A percentile compares a stretch with the other conserved stretches of the same genome.
Conservation (phyloP, 139 green algal genomes). For the Micractinium sp. region DNA sequence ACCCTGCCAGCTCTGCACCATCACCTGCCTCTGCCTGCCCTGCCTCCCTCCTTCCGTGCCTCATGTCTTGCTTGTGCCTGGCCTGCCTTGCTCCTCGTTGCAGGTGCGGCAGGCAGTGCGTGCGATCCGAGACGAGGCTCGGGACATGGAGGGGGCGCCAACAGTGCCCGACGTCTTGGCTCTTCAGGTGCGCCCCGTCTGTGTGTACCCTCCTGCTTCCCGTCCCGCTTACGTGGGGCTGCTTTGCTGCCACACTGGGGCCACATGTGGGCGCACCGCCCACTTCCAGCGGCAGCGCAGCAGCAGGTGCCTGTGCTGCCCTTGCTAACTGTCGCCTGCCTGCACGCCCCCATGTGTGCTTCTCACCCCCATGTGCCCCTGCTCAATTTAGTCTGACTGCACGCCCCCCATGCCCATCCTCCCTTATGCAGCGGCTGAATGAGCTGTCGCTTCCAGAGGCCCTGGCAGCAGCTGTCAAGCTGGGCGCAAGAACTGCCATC, state of each 20-base stretch:
- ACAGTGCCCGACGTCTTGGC: conserved; percentile 45
- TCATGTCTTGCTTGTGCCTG: no score
- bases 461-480: conserved; percentile 43
- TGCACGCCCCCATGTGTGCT: no score
- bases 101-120: conserved; percentile 49
- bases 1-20: not conserved
- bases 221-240: no score
- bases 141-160: conserved; percentile 44
- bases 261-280: not conserved
- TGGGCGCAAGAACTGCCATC: conserved; percentile 10
- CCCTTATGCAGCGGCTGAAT: not conserved
- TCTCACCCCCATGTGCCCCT: no score
- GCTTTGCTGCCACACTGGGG: not conserved
- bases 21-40: not conserved
- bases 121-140: conserved; percentile 57
- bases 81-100: not conserved
- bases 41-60: not conserved
- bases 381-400: not conserved
- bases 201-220: no score
- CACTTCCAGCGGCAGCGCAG: not conserved
- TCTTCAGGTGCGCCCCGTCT: not conserved
- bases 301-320: not conserved
- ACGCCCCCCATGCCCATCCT: not conserved
- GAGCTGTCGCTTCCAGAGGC: conserved; percentile 41
- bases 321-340: not conserved